Conservation (phyloP, 73 alveolate species). For the Paraurostyla sp. region DNA sequence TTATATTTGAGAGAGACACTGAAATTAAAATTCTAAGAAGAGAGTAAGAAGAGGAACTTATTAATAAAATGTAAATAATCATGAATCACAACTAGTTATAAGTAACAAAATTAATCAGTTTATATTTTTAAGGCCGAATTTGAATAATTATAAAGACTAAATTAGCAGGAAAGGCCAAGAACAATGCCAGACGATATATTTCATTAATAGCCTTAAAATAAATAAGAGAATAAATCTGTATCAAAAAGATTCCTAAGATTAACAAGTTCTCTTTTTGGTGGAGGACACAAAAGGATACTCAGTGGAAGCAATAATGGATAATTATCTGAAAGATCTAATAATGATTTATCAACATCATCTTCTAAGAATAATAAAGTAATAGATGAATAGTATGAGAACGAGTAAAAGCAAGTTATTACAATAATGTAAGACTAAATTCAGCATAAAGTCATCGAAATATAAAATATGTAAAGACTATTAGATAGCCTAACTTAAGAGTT, state of each 20-base stretch:
- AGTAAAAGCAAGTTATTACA: background rate
- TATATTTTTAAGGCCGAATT: background rate
- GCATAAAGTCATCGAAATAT: background rate
- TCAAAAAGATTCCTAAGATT: no score
- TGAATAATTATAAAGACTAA: background rate
- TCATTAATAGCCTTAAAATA: background rate
- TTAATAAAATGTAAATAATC: background rate
- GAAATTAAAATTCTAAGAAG: slow-evolving; percentile 31
- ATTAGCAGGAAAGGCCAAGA: background rate
- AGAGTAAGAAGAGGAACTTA: slow-evolving; percentile 42
- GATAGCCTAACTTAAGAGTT: background rate
- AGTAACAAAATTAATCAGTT: background rate
- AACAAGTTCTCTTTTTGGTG: no score
- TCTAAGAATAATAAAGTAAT: background rate
- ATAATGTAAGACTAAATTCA: background rate
- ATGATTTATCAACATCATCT: background rate
- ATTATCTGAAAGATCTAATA: background rate
- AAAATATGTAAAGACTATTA: background rate
- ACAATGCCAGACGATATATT: background rate
- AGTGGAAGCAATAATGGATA: background rate
- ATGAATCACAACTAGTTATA: background rate
- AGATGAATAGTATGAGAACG: slow-evolving; percentile 25
- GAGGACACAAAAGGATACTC: no score
- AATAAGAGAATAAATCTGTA: no score
- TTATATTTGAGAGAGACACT: slow-evolving; percentile 4